These are phyloP conservation scores for Anacardium occidentale DNA, from an alignment of 345 rosid species.

Conservation along the genomic window DNA sequence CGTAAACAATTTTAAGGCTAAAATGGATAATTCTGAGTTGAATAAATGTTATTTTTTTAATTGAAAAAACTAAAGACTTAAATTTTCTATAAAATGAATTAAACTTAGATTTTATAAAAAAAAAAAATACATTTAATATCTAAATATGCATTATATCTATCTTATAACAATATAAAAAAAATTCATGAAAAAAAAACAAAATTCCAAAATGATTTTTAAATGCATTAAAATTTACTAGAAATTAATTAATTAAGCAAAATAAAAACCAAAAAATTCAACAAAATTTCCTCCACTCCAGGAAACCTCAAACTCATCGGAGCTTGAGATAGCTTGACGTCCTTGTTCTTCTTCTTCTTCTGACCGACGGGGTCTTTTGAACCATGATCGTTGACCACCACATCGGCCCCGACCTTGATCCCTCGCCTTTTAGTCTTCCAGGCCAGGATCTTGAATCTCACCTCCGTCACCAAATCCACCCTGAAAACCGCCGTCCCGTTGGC, in stretches of 20 bases:
- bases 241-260: conserved; percentile 23
- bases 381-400: conserved; percentile 40
- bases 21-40: too few relatives aligned
- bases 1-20: too few relatives aligned
- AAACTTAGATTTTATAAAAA: too few relatives aligned
- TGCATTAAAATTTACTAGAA: conserved; percentile 18
- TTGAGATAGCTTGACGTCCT: conserved; percentile 48
- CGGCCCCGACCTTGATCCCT: conserved; percentile 43
- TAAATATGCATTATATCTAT: too few relatives aligned
- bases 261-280: conserved; percentile 23
- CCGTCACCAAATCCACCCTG: conserved; percentile 62
- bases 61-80: too few relatives aligned
- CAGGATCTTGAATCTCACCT: conserved; percentile 63
- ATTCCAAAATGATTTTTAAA: not conserved
- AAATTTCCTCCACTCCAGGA: conserved; percentile 11
- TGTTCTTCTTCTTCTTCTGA: not conserved
- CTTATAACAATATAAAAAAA: not conserved
- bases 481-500: conserved; percentile 40
- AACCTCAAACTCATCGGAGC: conserved; percentile 22
- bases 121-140: too few relatives aligned
- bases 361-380: conserved; percentile 25
- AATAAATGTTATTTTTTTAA: too few relatives aligned
- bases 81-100: too few relatives aligned
- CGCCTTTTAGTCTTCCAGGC: conserved; percentile 57
- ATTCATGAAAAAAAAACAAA: not conserved